phyloP scores from a whole-genome alignment of 352 stramenopile species.

The Blastocystis sp. region DNA sequence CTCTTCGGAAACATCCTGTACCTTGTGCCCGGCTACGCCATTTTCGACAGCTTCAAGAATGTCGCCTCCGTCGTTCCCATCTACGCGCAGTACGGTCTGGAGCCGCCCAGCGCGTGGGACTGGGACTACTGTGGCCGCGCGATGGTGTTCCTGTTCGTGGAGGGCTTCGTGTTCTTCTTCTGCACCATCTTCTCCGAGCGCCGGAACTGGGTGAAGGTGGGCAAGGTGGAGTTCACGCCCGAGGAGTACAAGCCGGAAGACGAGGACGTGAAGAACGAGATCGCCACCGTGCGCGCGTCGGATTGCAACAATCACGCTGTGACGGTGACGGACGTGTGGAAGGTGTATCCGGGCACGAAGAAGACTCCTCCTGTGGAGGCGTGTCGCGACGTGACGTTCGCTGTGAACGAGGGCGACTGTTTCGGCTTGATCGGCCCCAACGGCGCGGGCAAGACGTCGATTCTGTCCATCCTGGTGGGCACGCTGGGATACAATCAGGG shows the following conservation, averaged over 20 bases:
- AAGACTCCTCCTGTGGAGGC: conserved; percentile 84
- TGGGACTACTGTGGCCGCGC: conserved; percentile 76
- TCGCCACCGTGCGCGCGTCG: conserved; percentile 56
- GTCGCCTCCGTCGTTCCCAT: neutral
- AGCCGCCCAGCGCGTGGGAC: conserved; percentile 75
- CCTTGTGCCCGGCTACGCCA: conserved; percentile 25
- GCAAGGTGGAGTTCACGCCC: conserved; percentile 33
- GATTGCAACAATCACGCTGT: conserved; percentile 64
- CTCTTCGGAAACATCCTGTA: conserved; percentile 21
- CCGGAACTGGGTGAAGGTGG: conserved; percentile 71
- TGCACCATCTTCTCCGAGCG: conserved; percentile 75
- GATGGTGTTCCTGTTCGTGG: conserved; percentile 73
- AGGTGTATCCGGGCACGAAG: conserved; percentile 78
- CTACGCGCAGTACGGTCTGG: neutral
- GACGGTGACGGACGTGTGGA: conserved; percentile 76
- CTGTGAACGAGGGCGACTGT: conserved; percentile 78
- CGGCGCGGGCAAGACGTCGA: conserved; percentile 81
- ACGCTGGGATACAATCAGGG: conserved; percentile 76
- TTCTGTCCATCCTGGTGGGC: conserved; percentile 82
- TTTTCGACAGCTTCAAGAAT: conserved; percentile 7
- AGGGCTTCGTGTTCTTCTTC: conserved; percentile 75
- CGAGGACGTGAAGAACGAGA: conserved; percentile 77
- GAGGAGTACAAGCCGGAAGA: conserved; percentile 74
- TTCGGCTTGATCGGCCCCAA: conserved; percentile 82
- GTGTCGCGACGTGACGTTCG: conserved; percentile 80